Evolutionary conservation across 768 basidiomycete species (phyloP), one percentile per base, ranked within the genome.

Genomic region (Podaxis sp.): DNA sequence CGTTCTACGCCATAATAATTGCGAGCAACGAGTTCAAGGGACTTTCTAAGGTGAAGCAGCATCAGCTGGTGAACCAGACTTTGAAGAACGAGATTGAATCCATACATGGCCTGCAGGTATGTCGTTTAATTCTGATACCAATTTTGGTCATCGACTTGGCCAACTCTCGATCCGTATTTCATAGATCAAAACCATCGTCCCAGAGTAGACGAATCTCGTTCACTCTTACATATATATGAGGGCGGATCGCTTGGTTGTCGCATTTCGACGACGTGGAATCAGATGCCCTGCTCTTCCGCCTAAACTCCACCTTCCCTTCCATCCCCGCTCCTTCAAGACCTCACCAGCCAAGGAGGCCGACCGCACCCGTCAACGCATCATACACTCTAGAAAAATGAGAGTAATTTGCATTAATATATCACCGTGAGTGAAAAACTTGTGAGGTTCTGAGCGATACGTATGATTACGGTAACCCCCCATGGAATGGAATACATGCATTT

Each of bases 61-160:
- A 99, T 74, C 86, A 87, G 63, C 79, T 97, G 30, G 95, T 99
- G 42, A 96, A 90, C 12, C 84, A 93, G 63, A 81, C 84, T 9
- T 76, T 99, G 66, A 95, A 96, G 76, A 79, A 89, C 68, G 97
- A 98, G 72, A 94, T 99, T 53, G 84, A 86, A 69, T 87, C 83
- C 12, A 96, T 98, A 57, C 97, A 99, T 72, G 97, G 97, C 3
- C 76, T 99, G 28, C 96, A 98, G 82, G 96, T 94, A 64, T 61
- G 86, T 72, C 42, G n/a, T 52, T 19, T 22, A 51, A 33, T 54
- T 48, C 33, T n/a, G 24, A 8, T 30, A 26, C 39, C 9, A 26
- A 58, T 36, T 42, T 19, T 44, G 19, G 22, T 2, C 13, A 24
- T 12, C 3, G 19, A 12, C 2, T 15, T 26, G 4, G 15, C 54